These are phyloP conservation scores for Apiotrichum montevideense DNA, from an alignment of 1,284 basidiomycete species.

Conservation along the genomic window DNA sequence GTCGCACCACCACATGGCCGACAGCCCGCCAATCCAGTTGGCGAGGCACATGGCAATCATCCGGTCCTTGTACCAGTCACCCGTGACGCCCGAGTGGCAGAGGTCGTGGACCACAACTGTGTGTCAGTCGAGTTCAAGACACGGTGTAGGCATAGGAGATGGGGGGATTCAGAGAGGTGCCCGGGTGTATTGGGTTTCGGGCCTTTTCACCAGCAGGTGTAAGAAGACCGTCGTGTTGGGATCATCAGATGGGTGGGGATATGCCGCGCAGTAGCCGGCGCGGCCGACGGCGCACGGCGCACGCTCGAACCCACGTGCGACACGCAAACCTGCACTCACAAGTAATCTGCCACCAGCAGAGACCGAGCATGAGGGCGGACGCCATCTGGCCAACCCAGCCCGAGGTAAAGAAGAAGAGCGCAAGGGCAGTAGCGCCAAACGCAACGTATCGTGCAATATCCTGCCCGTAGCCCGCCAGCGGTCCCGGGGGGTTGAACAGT, in stretches of 20 bases:
- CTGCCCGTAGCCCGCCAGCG: slow-evolving; percentile 76
- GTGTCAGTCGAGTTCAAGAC: too few species aligned
- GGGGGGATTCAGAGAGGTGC: too few species aligned
- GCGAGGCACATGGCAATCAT: slow-evolving; percentile 64
- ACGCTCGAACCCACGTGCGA: too few species aligned
- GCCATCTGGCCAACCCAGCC: slow-evolving; percentile 53
- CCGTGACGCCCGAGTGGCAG: slow-evolving; percentile 89
- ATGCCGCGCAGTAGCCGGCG: not conserved
- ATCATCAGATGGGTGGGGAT: not conserved
- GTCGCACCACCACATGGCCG: slow-evolving; percentile 96
- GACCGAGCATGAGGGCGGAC: slow-evolving; percentile 71
- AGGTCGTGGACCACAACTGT: slow-evolving; percentile 55
- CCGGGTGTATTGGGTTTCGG: too few species aligned
- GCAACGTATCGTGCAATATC: slow-evolving; percentile 59
- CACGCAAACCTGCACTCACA: slow-evolving; percentile 28
- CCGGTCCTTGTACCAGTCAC: slow-evolving; percentile 76
- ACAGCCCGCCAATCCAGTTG: slow-evolving; percentile 84
- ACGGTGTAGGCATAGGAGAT: too few species aligned
- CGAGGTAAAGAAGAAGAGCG: slow-evolving; percentile 28
- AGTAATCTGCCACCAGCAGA: slow-evolving; percentile 91
- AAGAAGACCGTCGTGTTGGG: slow-evolving; percentile 54
- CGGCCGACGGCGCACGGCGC: too few species aligned
- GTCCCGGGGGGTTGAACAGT: slow-evolving; percentile 74
- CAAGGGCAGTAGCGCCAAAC: slow-evolving; percentile 12
- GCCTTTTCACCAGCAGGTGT: slow-evolving; percentile 48